These are phyloP conservation scores for Chrysochromulina tobinii DNA, from an alignment of 78 protist species.

Conservation along the genomic window DNA sequence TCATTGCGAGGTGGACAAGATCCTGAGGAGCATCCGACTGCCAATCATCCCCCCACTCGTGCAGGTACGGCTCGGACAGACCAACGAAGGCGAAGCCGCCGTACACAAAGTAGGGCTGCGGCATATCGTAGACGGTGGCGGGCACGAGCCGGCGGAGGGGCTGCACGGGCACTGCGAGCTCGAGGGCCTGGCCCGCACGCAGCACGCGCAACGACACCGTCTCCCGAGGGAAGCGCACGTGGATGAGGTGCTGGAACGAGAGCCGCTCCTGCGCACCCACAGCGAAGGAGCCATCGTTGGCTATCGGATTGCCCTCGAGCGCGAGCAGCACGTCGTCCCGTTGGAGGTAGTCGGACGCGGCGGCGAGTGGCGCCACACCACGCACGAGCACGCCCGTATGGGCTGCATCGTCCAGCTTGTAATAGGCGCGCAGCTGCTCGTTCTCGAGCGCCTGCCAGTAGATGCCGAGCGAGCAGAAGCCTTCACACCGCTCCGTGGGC, in stretches of 20 bases:
- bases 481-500: not conserved
- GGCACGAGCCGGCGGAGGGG: slow-evolving; percentile 60
- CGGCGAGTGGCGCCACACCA: not conserved
- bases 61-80: slow-evolving; percentile 62
- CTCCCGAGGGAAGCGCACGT: slow-evolving; percentile 45
- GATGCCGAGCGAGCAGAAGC: slow-evolving; percentile 37
- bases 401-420: not conserved
- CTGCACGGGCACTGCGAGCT: not conserved
- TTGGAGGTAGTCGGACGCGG: slow-evolving; percentile 2
- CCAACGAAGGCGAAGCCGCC: slow-evolving; percentile 71
- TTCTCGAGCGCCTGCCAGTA: slow-evolving; percentile 38
- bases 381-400: slow-evolving; percentile 44
- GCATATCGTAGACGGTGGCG: slow-evolving; percentile 23
- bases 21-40: slow-evolving; percentile 43
- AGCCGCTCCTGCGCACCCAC: slow-evolving; percentile 46
- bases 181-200: slow-evolving; percentile 51
- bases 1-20: not conserved
- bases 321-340: slow-evolving; percentile 58
- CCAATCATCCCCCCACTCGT: slow-evolving; percentile 64
- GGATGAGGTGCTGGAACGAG: slow-evolving; percentile 47
- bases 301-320: slow-evolving; percentile 53
- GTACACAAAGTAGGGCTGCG: slow-evolving; percentile 62
- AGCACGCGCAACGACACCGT: slow-evolving; percentile 26
- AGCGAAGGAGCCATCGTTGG: slow-evolving; percentile 68
- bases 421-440: slow-evolving; percentile 29